A percentile compares a stretch with the other conserved stretches of the same genome.
Conservation (phyloP, 192 early-diverging fungal genomes). For the Coemansia sp. region DNA sequence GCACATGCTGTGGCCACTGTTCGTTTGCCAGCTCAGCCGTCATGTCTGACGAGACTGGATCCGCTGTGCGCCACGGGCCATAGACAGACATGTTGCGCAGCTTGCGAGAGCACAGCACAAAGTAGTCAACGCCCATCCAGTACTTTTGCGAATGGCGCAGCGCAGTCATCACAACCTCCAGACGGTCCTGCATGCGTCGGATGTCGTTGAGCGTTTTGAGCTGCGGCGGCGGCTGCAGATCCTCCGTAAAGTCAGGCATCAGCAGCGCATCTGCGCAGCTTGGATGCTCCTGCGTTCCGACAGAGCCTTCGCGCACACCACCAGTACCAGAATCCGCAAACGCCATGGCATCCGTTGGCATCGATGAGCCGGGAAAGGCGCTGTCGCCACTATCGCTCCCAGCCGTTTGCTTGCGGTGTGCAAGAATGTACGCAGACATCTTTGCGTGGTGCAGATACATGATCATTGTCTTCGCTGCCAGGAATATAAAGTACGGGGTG, state of each 20-base stretch:
- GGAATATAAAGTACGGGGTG: slow-evolving; percentile 51
- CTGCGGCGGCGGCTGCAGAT: slow-evolving; percentile 48
- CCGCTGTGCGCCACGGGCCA: slow-evolving; percentile 45
- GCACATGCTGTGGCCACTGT: slow-evolving; percentile 19
- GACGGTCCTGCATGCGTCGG: slow-evolving; percentile 54
- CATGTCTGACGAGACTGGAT: slow-evolving; percentile 43
- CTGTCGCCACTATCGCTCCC: slow-evolving; percentile 15
- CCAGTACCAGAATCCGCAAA: not conserved
- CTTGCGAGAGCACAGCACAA: slow-evolving; percentile 51
- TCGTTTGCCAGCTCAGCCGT: slow-evolving; percentile 39
- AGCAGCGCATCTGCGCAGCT: slow-evolving; percentile 9
- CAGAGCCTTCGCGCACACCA: not conserved
- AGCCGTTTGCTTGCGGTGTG: slow-evolving; percentile 31
- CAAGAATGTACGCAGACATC: slow-evolving; percentile 51
- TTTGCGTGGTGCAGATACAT: slow-evolving; percentile 57
- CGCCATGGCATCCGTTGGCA: slow-evolving; percentile 14
- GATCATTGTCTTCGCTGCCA: slow-evolving; percentile 56
- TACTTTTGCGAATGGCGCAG: slow-evolving; percentile 45
- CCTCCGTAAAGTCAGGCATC: slow-evolving; percentile 36
- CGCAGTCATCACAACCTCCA: slow-evolving; percentile 51
- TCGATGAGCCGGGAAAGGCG: slow-evolving; percentile 36
- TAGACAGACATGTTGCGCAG: slow-evolving; percentile 46
- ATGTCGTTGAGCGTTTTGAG: slow-evolving; percentile 48
- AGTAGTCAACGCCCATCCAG: slow-evolving; percentile 56
- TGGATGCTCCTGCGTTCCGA: slow-evolving; percentile 8